A percentile compares a stretch with the other conserved stretches of the same genome.
Evolutionary conservation across 352 stramenopile genomes (phyloP).

Genomic region (Pelagophyceae sp.): DNA sequence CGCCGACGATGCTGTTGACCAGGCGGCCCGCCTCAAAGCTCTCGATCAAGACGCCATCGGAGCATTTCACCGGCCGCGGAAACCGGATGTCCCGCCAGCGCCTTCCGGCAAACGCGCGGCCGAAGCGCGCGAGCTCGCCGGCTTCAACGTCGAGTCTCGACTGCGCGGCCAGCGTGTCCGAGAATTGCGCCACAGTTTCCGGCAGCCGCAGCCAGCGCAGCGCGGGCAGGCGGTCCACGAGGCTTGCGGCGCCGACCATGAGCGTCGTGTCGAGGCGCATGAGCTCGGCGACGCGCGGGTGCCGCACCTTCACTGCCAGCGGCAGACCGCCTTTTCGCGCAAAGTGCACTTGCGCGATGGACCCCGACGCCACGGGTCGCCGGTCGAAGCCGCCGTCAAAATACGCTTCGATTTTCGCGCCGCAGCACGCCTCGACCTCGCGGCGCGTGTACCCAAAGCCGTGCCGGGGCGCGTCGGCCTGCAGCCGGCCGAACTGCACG

Average conservation of each 20-base stretch:
- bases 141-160: conserved; percentile 48
- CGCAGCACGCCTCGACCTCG: conserved; percentile 32
- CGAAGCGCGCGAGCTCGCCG: conserved; percentile 45
- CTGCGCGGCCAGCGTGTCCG: conserved; percentile 53
- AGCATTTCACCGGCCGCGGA: conserved; percentile 40
- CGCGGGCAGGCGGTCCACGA: conserved; percentile 37
- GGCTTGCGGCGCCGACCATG: conserved; percentile 40
- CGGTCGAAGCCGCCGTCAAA: conserved; percentile 37
- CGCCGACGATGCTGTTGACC: conserved; percentile 34
- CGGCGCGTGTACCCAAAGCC: conserved; percentile 34
- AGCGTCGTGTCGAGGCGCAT: conserved; percentile 55
- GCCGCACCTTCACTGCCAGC: conserved; percentile 50
- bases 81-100: conserved; percentile 40
- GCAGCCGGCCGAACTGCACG: conserved; percentile 28
- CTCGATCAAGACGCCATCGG: conserved; percentile 43
- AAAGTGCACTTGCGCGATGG: conserved; percentile 54
- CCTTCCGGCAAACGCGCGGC: conserved; percentile 45
- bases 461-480: conserved; percentile 37
- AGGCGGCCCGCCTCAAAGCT: conserved; percentile 45
- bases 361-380: conserved; percentile 47
- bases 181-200: conserved; percentile 52
- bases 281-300: conserved; percentile 46
- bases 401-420: conserved; percentile 26
- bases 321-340: conserved; percentile 36
- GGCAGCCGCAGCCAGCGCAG: conserved; percentile 45